Conservation (phyloP, 805 yeast genomes). For the Candida saitoana region DNA sequence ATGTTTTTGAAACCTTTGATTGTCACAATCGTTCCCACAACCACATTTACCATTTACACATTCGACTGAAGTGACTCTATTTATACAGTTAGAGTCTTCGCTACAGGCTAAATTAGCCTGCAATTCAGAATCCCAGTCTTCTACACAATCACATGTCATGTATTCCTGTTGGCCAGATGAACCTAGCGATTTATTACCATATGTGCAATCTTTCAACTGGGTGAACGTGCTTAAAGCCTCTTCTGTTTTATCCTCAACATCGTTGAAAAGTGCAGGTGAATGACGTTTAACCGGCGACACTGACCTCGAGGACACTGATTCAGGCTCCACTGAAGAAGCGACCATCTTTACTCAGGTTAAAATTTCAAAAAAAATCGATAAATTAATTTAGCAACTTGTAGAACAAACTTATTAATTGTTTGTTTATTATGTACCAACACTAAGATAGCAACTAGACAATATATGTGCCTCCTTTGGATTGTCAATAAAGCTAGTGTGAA, state of each 20-base stretch:
- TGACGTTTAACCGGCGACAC: constrained; percentile 1
- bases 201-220: constrained; percentile 55
- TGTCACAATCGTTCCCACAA: constrained; percentile 79
- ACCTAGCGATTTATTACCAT: constrained; percentile 60
- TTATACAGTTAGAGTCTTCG: constrained; percentile 84
- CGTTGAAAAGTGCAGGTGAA: constrained; percentile 25
- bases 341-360: neutral
- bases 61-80: constrained; percentile 87
- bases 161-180: constrained; percentile 70
- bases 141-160: constrained; percentile 88
- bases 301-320: neutral
- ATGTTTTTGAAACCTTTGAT: constrained; percentile 80
- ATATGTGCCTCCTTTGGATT: no score
- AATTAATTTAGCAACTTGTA: no score
- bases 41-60: constrained; percentile 65
- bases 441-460: no score
- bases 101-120: constrained; percentile 68
- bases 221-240: constrained; percentile 65
- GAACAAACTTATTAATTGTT: neutral
- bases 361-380: no score
- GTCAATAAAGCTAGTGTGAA: no score
- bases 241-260: constrained; percentile 54
- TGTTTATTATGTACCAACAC: neutral
- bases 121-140: constrained; percentile 37
- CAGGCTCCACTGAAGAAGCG: constrained; percentile 1